Base-by-base conservation (phyloP, 2,329 filamentous ascomycete species). In the Fusarium acutatum region DNA sequence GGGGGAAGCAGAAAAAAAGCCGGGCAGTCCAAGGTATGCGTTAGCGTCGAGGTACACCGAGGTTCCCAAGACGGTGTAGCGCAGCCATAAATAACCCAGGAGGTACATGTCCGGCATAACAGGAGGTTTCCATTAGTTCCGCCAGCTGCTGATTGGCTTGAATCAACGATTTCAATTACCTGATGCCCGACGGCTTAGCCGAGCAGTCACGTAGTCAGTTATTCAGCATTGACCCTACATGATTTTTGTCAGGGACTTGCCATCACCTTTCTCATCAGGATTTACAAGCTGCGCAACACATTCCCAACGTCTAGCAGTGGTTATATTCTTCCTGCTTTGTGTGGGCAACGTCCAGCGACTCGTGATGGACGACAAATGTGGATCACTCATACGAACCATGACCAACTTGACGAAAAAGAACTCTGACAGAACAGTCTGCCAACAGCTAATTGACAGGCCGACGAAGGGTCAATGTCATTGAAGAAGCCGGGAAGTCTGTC, bases 51-150 rank as follows among this genome's bases (percentile, higher is more conserved):
- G 44, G 72, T 63, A 58, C 60, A 64, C 56, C 52, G 43, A 65
- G 60, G 44, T 50, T 32, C 64, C 57, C 24, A 60, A 56, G 11
- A 38, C 12, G 62, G 59, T 22, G 32, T 46, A 56, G 46, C 43
- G 41, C 30, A 24, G 28, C 54, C 32, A 41, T 26, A 26, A 37
- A 40, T 26, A 37, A 68, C 67, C 40, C 30, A 54, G 72, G 70
- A 73, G 61, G 70, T 73, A 73, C 70, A 73, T 73, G 58, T 73
- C 71, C 71, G 72, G 54, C 40, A 49, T 24, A 52, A 47, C 35
- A 44, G 15, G 34, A 32, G 20, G 26, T 44, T 57, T 28, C 35
- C 50, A 68, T 43, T 34, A 44, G 32, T 37, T 74, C 40, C 44
- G 44, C n/a, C 18, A 52, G 44, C n/a, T 52, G 35, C 49, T 58